Evolutionary conservation across 805 yeast species (phyloP), one percentile per base, ranked within the genome.

Genomic region (Ogataea nonfermentans): DNA sequence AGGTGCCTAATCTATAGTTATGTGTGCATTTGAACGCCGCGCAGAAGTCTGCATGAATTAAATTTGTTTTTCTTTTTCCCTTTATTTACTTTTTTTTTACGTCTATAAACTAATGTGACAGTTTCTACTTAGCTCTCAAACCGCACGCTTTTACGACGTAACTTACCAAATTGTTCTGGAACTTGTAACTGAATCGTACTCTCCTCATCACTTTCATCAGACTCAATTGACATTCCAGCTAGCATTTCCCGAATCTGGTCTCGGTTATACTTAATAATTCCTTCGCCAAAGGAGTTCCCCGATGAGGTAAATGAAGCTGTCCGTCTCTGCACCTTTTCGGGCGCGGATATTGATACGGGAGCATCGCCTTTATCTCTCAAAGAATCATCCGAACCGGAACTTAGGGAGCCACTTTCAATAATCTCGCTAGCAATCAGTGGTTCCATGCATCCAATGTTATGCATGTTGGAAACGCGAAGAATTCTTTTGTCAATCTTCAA

Each of bases 211-310:
- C 30, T 40, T 2, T 43, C 50, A 4, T 44, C 49, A 4, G 44
- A 41, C 12, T 41, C 41, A 4, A 49, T 20, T 4, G 59, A 38
- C 49, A 59, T 40, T n/a, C 47, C 46, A 26, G 52, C 47, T 13
- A 61, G 36, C 66, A 61, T 61, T 34, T 58, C 63, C 13, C 62
- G 41, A 14, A 61, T 59, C 41, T 61, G 66, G 22, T 50, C 52
- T 23, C 66, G 44, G 37, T 53, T 59, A 40, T 56, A 61, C 43
- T 59, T 61, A 29, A 61, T 58, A 16, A 61, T 61, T 4, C 66
- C 66, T 39, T 61, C 66, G 13, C 66, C 66, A 41, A 61, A 61
- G 10, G 65, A 61, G 12, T 56, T 55, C 19, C 66, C 66, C 1
- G 63, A 57, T 2, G 66, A 61, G n/a, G 66, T 61, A 29, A 61